Percentiles rank a stretch among this genome's conserved stretches.
Evolutionary conservation across 2,329 filamentous ascomycete species (phyloP).

Genomic region (Chaetomiaceae sp.): DNA sequence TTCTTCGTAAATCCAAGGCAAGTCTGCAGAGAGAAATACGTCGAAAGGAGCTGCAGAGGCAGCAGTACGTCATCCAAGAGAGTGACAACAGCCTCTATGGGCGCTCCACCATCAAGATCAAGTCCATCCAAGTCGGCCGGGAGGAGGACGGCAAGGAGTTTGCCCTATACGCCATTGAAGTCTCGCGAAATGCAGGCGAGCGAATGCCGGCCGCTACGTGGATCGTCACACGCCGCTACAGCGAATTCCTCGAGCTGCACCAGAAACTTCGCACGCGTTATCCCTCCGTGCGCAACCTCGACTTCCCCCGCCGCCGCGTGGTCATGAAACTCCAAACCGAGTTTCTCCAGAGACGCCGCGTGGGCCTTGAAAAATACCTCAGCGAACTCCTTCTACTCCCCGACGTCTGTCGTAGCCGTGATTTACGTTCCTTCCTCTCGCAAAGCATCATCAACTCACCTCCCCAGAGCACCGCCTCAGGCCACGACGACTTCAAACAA

Average conservation of each 20-base stretch:
- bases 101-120: slow-evolving; percentile 82
- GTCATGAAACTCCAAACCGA: slow-evolving; percentile 97
- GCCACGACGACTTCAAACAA: slow-evolving; percentile 53
- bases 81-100: slow-evolving; percentile 97
- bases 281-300: slow-evolving; percentile 79
- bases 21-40: slow-evolving; percentile 90
- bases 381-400: slow-evolving; percentile 77
- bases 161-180: slow-evolving; percentile 89
- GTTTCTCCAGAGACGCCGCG: slow-evolving; percentile 82
- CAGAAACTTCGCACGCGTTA: slow-evolving; percentile 82
- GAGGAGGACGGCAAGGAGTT: slow-evolving; percentile 93
- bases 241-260: slow-evolving; percentile 93
- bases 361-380: slow-evolving; percentile 81
- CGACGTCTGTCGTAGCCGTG: slow-evolving; percentile 89
- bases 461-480: slow-evolving; percentile 52
- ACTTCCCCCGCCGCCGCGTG: slow-evolving; percentile 87
- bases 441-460: slow-evolving; percentile 66
- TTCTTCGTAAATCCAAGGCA: slow-evolving; percentile 87
- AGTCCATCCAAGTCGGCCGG: slow-evolving; percentile 84
- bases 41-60: slow-evolving; percentile 89
- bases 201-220: slow-evolving; percentile 96
- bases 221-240: slow-evolving; percentile 89
- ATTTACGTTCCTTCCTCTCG: slow-evolving; percentile 87
- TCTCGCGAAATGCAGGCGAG: slow-evolving; percentile 83
- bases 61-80: slow-evolving; percentile 96